phyloP scores from a whole-genome alignment of 2,329 filamentous ascomycete species.

The Botrytis medusae region DNA sequence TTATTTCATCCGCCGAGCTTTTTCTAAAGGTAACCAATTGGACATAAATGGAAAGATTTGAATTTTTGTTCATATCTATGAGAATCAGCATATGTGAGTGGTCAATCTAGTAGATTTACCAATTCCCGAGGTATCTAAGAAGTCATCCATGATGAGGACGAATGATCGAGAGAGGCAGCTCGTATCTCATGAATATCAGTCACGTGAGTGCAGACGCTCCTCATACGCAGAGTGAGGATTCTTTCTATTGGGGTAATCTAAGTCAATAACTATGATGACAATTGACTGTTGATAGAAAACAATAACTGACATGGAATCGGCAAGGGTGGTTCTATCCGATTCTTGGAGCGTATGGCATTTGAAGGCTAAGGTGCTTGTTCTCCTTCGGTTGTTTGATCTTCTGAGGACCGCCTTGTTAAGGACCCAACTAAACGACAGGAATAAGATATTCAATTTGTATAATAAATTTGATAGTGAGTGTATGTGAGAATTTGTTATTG shows the following conservation, averaged over 20 bases:
- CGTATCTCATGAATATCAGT: not conserved
- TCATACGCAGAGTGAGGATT: not conserved
- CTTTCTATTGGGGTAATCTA: not conserved
- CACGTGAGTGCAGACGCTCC: not conserved
- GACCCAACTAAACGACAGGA: not conserved
- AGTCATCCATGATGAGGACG: conserved; percentile 12
- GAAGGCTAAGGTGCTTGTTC: not conserved
- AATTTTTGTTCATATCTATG: conserved; percentile 27
- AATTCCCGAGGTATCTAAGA: conserved; percentile 21
- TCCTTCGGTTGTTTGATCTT: not conserved
- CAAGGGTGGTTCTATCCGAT: not conserved
- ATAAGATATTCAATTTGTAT: not conserved
- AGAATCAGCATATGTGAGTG: conserved; percentile 4
- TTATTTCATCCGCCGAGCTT: not conserved
- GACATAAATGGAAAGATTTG: conserved; percentile 25
- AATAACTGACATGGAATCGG: not conserved
- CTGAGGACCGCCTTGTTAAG: not conserved
- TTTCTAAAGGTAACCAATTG: conserved; percentile 27
- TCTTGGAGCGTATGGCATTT: not conserved
- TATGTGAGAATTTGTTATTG: not conserved
- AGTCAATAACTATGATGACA: not conserved
- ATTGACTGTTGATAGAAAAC: not conserved
- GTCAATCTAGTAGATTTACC: conserved; percentile 11
- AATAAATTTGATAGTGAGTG: not conserved
- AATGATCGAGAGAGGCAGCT: not conserved